Base-by-base conservation (phyloP, 257 asterid genomes). In the Nicotiana tomentosiformis region DNA sequence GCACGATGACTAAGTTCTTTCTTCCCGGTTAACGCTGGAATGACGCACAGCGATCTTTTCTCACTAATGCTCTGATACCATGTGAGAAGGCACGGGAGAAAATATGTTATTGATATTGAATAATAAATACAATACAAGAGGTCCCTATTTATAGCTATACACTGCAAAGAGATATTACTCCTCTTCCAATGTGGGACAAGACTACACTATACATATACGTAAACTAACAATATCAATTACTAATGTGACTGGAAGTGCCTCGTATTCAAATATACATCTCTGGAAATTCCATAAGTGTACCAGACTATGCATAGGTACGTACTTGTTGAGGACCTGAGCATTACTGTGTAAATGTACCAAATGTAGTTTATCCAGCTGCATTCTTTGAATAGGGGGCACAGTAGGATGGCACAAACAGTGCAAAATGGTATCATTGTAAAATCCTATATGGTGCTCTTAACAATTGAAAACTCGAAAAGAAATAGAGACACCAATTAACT, bases 241-340 rank as follows among this genome's bases (percentile, higher is more conserved):
- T 70, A n/a, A 57, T 43, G 64, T 58, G 35, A 14, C 58, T 43
- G 78, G 56, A 20, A 70, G 46, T 43, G 46, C 7, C 58, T 70
- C 78, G 20, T 70, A 70, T 43, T n/a, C 78, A 39, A 70, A 70
- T 70, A n/a, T 43, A 70, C 35, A 43, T 70, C 57, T 69, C 58
- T 5, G 35, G 57, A 70, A 70, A 39, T 39, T 69, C 57, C 33
- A 69, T 5, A 43, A 20, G 3, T 70, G n/a, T 20, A 12, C 78
- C 78, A 70, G 58, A 70, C 33, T 20, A 70, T 10, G 77, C 33
- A 69, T 39, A 69, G 7, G 77, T 10, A 70, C 7, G n/a, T 70
- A 39, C 33, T 43, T 69, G 77, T n/a, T 56, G 46, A 70, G 78
- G 53, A 32, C n/a, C 60, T 23, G 37, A 43, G 60, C n/a, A 72